Base-by-base conservation (phyloP, 75 land plant genomes). In the Cryptomeria japonica region DNA sequence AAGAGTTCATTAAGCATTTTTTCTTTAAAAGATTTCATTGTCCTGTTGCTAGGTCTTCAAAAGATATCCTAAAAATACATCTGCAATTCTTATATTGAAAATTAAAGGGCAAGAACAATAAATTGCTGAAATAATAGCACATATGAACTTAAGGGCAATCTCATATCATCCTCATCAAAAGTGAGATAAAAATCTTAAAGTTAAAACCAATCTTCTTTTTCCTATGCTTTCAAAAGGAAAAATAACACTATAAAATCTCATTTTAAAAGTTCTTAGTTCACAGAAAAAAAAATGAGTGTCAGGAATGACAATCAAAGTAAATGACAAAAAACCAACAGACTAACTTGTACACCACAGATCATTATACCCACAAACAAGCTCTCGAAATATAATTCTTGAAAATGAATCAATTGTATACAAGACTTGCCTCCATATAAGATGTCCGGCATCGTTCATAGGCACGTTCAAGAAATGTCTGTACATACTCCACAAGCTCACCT, bases 371-470 rank as follows among this genome's bases (percentile, higher is more conserved):
- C 13, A 16, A 38, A 75, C 13, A 75, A 34, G 10, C 84, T 82
- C 51, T 44, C 46, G 51, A 3, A 28, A 82, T 82, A 7, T 28
- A n/a, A 46, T 82, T 46, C 32, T 44, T 44, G 53, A 82, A 46
- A 82, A 28, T 44, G 15, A n/a, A 82, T 42, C 47, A 46, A 82
- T 44, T 46, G 3, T 42, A 82, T n/a, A 82, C 15, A 25, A 79
- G 49, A 82, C 89, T 84, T 91, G 77, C 99, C 97, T 98, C 99
- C 91, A 95, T 97, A 83, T 98, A 98, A 68, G 96, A 95, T 83
- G 99, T 93, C 51, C 99, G 95, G 80, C 99, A 98, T 89, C 99
- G 94, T 89, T 98, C 99, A 88, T 97, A 95, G 19, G 99, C 86
- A 44, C 99, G 93, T 86, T 97, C 99, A 73, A 98, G 92, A 75